Evolutionary conservation across 140 eudicot species (phyloP), one percentile per base, ranked within the genome.

Genomic region (Erigeron philadelphicus): DNA sequence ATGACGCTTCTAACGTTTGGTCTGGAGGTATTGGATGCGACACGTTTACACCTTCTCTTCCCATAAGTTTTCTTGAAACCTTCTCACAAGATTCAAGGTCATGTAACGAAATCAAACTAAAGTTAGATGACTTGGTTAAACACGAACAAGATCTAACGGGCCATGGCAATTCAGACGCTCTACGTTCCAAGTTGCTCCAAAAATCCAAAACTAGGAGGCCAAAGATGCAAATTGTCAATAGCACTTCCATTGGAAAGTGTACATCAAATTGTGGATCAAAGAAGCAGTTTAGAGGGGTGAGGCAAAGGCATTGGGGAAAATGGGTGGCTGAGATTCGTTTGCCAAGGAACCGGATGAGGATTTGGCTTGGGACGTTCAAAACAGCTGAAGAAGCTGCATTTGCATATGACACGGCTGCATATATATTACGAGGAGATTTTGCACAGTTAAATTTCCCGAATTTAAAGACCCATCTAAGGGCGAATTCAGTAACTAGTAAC

Each of bases 271-370:
- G 84, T 25, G 38, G 66, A 18, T 42, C 70, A 3, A 68, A 78
- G 68, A 87, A 83, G 81, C 84, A 79, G 19, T 90, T 72, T 70
- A 79, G 97, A 64, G 97, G 97, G 55, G 97, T 87, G 47, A 69
- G 97, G 25, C 95, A 90, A 61, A 70, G 97, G 68, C 97, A 87
- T 49, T 90, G 97, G 95, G 97, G 97, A 7, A 90, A 87, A 81
- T 90, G 95, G 95, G 97, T 90, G 18, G 97, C 97, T 0, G 97
- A 90, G 47, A 90, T 90, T 40, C 64, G 97, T 23, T 59, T 87
- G 54, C 97, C 97, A 19, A 77, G 85, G 49, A 87, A 90, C 70
- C 79, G 95, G 55, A 83, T 88, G 50, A 74, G 97, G 66, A 93
- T 87, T 4, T 90, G 97, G 95, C 78, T 87, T 35, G 97, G 95